Evolutionary conservation across 352 stramenopile species (phyloP), one percentile per base, ranked within the genome.

Genomic region (Phytophthora constricta): DNA sequence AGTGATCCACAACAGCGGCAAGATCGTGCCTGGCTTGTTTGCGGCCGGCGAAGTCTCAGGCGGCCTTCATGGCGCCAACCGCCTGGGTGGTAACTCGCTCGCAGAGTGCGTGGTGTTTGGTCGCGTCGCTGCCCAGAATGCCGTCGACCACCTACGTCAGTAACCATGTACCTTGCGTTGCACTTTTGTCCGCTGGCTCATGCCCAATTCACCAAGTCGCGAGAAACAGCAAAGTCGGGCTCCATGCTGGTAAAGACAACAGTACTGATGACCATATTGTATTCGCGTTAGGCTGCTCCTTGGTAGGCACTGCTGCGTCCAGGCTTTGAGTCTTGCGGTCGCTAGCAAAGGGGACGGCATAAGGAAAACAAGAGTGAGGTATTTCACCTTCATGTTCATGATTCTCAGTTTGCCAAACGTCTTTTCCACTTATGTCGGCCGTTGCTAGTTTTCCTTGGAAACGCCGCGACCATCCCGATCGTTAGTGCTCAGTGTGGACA

Each of bases 71-170:
- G 95, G 96, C 25, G 80, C 85, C 45, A 98, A 98, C 77, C 84
- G 92, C 13, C 73, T 98, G 10, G 92, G 87, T 26, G 92, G 92
- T 42, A 97, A 96, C 68, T 92, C 85, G 55, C 80, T 97, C 19
- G 84, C 97, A 2, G 93, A 98, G 56, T 98, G 93, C 60, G 91
- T 98, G 34, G 93, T 98, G 16, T 98, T 98, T 64, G 93, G 93
- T 5, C 84, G 92, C 52, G 77, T 96, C 19, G 89, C 90, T 13
- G 91, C 74, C 16, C 79, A 87, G 50, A 61, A 82, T 45, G 80
- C 74, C 2, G 72, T 80, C 20, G 68, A 63, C 26, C 70, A 77
- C 55, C 52, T 80, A 58, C 50, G 66, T 66, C 66, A 69, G 60
- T 74, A 70, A 74, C 58, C 27, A 57, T 60, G 62, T 59, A 58